Conservation (phyloP, 1,284 basidiomycete genomes). For the Inonotus hispidus region DNA sequence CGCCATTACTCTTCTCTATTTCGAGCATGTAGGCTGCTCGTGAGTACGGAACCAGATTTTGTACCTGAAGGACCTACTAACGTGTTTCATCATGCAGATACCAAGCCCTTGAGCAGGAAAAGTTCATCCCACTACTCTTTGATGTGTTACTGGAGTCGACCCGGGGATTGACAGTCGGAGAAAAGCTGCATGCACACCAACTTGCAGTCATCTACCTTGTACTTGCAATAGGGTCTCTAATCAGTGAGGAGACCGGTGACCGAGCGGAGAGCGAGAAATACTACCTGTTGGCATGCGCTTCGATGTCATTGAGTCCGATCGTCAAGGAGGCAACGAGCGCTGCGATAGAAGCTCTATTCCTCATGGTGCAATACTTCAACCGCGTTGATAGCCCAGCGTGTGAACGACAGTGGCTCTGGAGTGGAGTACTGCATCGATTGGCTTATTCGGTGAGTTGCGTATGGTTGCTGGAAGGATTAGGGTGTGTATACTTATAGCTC, state of each 20-base stretch:
- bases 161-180: slow-evolving; percentile 23
- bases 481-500: not conserved
- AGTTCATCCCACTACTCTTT: slow-evolving; percentile 4
- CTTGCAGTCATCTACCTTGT: slow-evolving; percentile 46
- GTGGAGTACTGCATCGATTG: slow-evolving; percentile 38
- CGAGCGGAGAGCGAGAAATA: slow-evolving; percentile 34
- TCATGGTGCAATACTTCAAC: slow-evolving; percentile 41
- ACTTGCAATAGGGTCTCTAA: slow-evolving; percentile 39
- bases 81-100: not conserved
- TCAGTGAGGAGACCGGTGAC: slow-evolving; percentile 31
- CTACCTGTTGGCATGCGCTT: slow-evolving; percentile 40
- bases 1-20: slow-evolving; percentile 38
- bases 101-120: slow-evolving; percentile 7
- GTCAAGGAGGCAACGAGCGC: slow-evolving; percentile 39
- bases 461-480: not conserved
- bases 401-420: slow-evolving; percentile 44
- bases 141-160: slow-evolving; percentile 5
- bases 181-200: slow-evolving; percentile 38
- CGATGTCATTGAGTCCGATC: slow-evolving; percentile 41
- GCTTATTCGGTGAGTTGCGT: slow-evolving; percentile 38
- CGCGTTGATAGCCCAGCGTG: slow-evolving; percentile 37
- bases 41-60: slow-evolving; percentile 28
- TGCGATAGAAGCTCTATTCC: slow-evolving; percentile 44
- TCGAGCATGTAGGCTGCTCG: slow-evolving; percentile 43
- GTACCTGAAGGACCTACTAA: not conserved